Percentiles rank a stretch among this genome's conserved stretches.
Conservation (phyloP, 768 basidiomycete genomes). For the Termitomyces sp. region DNA sequence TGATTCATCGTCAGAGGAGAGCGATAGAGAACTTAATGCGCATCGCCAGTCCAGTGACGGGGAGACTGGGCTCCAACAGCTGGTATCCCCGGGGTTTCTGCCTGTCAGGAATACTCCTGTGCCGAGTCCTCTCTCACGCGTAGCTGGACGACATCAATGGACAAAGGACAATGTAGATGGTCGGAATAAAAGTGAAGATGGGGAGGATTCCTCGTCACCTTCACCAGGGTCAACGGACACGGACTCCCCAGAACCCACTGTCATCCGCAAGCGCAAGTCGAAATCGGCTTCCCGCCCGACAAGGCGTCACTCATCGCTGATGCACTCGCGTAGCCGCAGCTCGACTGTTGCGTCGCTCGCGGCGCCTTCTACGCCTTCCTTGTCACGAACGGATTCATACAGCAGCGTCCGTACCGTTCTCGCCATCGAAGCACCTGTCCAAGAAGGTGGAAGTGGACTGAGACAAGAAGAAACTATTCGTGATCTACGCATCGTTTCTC, state of each 20-base stretch:
- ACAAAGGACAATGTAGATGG: constrained; percentile 44
- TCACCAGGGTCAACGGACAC: constrained; percentile 69
- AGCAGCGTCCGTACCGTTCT: constrained; percentile 75
- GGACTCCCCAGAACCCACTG: constrained; percentile 42
- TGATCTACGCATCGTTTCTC: constrained; percentile 23
- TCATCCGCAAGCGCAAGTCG: constrained; percentile 25
- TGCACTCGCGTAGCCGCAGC: constrained; percentile 55
- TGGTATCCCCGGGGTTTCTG: constrained; percentile 34
- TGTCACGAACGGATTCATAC: constrained; percentile 51
- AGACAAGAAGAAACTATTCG: constrained; percentile 28
- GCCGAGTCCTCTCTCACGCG: constrained; percentile 67
- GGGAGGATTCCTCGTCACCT: constrained; percentile 54
- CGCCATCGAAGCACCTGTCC: constrained; percentile 46
- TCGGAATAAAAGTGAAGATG: constrained; percentile 37
- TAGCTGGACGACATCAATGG: constrained; percentile 56
- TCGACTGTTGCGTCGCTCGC: constrained; percentile 66
- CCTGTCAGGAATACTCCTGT: constrained; percentile 34
- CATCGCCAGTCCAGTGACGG: constrained; percentile 34
- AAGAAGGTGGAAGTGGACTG: constrained; percentile 17
- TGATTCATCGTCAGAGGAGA: constrained; percentile 55
- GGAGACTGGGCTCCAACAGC: constrained; percentile 27
- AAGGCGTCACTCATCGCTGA: constrained; percentile 27
- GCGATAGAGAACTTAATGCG: constrained; percentile 28
- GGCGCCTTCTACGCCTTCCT: constrained; percentile 31
- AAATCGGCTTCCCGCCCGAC: constrained; percentile 27